phyloP scores from a whole-genome alignment of 2,329 filamentous ascomycete species.

The Grosmannia serpens region DNA sequence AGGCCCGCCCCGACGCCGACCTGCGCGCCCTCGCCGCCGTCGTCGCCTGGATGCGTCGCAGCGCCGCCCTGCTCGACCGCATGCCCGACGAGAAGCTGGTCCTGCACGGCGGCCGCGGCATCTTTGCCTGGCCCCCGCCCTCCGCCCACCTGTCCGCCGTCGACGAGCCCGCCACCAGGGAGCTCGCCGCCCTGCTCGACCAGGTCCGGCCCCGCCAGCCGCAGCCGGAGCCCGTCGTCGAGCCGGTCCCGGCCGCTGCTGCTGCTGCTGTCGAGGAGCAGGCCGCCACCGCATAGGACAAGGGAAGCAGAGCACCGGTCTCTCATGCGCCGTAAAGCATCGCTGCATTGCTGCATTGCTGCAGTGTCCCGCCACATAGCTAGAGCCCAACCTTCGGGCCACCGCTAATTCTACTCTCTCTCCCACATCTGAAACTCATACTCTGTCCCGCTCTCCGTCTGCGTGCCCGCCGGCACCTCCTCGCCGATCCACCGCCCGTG shows the following conservation, averaged over 20 bases:
- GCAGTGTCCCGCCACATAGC: no score
- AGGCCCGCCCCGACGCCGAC: conserved; percentile 46
- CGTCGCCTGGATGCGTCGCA: conserved; percentile 44
- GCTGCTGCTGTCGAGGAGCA: conserved; percentile 3
- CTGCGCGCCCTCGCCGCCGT: conserved; percentile 38
- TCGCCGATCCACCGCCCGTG: conserved; percentile 57
- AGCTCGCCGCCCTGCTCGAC: conserved; percentile 23
- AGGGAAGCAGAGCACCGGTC: no score
- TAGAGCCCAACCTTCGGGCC: no score
- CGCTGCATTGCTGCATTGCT: no score
- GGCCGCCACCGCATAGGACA: neutral
- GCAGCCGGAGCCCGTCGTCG: neutral
- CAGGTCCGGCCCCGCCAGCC: neutral
- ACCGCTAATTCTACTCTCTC: conserved; percentile 39
- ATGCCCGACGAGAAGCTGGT: conserved; percentile 32
- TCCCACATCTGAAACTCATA: conserved; percentile 72
- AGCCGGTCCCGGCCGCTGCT: no score
- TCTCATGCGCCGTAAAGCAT: no score
- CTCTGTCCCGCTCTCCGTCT: conserved; percentile 50
- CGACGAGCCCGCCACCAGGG: conserved; percentile 26
- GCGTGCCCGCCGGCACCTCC: conserved; percentile 39
- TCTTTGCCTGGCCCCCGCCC: conserved; percentile 30
- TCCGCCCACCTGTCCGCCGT: conserved; percentile 25
- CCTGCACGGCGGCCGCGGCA: conserved; percentile 18
- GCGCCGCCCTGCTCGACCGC: conserved; percentile 35